Evolutionary conservation across 345 rosid genomes (phyloP).

Genomic region (Raphanus sativus): DNA sequence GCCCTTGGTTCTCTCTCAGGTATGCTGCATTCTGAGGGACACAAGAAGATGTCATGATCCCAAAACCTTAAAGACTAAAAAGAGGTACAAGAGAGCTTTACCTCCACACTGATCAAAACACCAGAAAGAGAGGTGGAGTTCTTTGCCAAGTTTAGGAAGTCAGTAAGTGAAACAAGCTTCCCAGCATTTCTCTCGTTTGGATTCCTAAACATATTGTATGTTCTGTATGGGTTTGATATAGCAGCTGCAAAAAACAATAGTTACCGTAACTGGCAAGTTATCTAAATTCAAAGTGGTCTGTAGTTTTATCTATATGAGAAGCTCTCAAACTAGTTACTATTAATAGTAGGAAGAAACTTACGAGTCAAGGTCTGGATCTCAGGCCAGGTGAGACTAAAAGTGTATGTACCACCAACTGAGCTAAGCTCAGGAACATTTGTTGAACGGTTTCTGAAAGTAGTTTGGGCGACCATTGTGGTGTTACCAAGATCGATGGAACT

Average conservation of each 20-base stretch:
- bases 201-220: constrained; percentile 48
- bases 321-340: background rate
- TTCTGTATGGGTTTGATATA: constrained; percentile 55
- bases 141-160: constrained; percentile 66
- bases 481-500: constrained; percentile 57
- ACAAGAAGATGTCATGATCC: constrained; percentile 9
- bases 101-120: constrained; percentile 82
- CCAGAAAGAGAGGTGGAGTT: constrained; percentile 65
- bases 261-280: background rate
- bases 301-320: constrained; percentile 4
- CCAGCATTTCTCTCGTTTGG: constrained; percentile 53
- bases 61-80: background rate
- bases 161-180: constrained; percentile 49
- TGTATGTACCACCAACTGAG: constrained; percentile 44
- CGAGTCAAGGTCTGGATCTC: constrained; percentile 59
- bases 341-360: constrained; percentile 43
- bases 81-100: constrained; percentile 36
- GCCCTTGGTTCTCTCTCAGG: constrained; percentile 55
- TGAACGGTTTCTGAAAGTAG: constrained; percentile 40
- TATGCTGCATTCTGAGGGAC: constrained; percentile 66
- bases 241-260: constrained; percentile 45
- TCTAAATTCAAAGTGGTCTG: background rate
- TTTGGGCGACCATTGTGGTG: constrained; percentile 45
- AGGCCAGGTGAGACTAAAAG: constrained; percentile 71
- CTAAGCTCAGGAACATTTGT: constrained; percentile 47